A percentile compares a stretch with the other conserved stretches of the same genome.
These are phyloP conservation scores for Colletotrichum euphorbiae DNA, from an alignment of 2,329 filamentous ascomycete genomes.

Conservation along the genomic window DNA sequence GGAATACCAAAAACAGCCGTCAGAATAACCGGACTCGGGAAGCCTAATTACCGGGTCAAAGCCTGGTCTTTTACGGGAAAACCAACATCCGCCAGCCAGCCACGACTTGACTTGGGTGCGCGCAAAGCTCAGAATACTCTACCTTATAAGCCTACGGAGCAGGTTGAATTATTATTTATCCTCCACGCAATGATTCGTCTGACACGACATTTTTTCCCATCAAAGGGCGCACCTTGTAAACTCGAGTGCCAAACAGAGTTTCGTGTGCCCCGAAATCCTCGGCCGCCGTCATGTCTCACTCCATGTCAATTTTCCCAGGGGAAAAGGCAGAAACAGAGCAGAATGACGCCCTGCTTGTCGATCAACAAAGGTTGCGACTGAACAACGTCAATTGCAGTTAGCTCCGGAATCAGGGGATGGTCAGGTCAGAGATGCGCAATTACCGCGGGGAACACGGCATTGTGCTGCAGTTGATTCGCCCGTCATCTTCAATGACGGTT, in stretches of 20 bases:
- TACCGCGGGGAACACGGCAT: slow-evolving; percentile 23
- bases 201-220: background rate
- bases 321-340: background rate
- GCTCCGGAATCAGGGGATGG: slow-evolving; percentile 10
- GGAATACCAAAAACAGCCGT: no score
- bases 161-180: background rate
- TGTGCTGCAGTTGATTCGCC: slow-evolving; percentile 13
- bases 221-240: background rate
- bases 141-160: no score
- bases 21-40: no score
- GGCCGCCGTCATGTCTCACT: background rate
- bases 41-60: no score
- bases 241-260: background rate
- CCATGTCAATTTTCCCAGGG: background rate
- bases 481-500: slow-evolving; percentile 12
- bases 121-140: no score
- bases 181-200: background rate
- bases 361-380: slow-evolving; percentile 24
- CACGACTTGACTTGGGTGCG: background rate
- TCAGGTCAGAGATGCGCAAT: slow-evolving; percentile 35
- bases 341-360: slow-evolving; percentile 25
- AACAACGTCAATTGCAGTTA: slow-evolving; percentile 29
- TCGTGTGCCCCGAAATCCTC: background rate
- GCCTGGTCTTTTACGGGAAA: background rate
- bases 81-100: background rate